phyloP scores from a whole-genome alignment of 2,329 filamentous ascomycete species.

The Arthrinium puccinioides region DNA sequence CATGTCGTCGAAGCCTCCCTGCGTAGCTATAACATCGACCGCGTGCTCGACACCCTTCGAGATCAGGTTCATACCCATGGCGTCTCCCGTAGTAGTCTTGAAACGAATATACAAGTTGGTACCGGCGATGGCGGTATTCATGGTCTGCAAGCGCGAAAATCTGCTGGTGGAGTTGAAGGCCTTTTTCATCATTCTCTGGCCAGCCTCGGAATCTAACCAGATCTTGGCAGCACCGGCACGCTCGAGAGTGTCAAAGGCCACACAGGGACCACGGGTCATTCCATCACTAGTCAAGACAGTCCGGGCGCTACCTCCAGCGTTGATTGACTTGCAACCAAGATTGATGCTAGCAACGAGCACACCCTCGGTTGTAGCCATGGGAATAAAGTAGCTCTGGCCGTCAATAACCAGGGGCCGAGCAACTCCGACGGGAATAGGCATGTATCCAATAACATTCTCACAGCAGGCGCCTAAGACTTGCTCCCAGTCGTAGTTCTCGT shows the following conservation, averaged over 20 bases:
- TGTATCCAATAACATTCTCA: slow-evolving; percentile 94
- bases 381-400: slow-evolving; percentile 91
- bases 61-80: slow-evolving; percentile 99
- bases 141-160: slow-evolving; percentile 79
- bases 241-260: slow-evolving; percentile 82
- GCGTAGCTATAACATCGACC: slow-evolving; percentile 76
- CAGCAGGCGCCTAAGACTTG: slow-evolving; percentile 94
- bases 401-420: slow-evolving; percentile 91
- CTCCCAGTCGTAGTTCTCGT: slow-evolving; percentile 88
- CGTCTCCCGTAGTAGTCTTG: slow-evolving; percentile 96
- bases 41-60: slow-evolving; percentile 98
- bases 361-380: slow-evolving; percentile 98
- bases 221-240: slow-evolving; percentile 89
- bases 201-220: slow-evolving; percentile 90
- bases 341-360: slow-evolving; percentile 91
- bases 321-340: slow-evolving; percentile 95
- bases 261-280: slow-evolving; percentile 95
- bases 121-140: slow-evolving; percentile 90
- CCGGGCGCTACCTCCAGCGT: slow-evolving; percentile 83
- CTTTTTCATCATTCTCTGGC: slow-evolving; percentile 74
- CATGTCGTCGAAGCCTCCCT: slow-evolving; percentile 94
- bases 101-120: slow-evolving; percentile 96
- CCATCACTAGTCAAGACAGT: slow-evolving; percentile 93
- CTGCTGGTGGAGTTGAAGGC: slow-evolving; percentile 97
- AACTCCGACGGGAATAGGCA: slow-evolving; percentile 89